phyloP scores from a whole-genome alignment of 371 early-diverging fungal genomes.

The Mucor plumbeus region DNA sequence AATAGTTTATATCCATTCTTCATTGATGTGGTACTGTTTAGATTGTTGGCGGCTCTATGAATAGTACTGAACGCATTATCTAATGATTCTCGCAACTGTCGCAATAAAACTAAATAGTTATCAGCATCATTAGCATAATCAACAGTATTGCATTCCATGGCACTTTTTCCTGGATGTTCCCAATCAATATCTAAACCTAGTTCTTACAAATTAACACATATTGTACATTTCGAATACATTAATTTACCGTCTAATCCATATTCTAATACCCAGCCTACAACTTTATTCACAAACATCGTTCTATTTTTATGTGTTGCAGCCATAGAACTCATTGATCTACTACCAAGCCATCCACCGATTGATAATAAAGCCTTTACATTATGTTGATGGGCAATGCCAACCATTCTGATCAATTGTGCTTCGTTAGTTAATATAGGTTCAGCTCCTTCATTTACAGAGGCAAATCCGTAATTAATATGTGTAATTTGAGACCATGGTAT shows the following conservation, averaged over 20 bases:
- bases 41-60: not conserved
- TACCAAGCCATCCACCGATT: slow-evolving; percentile 76
- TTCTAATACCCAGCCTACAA: slow-evolving; percentile 19
- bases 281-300: slow-evolving; percentile 11
- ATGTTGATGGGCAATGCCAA: slow-evolving; percentile 48
- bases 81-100: slow-evolving; percentile 65
- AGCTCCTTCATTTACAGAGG: slow-evolving; percentile 19
- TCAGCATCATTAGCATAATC: slow-evolving; percentile 43
- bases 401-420: slow-evolving; percentile 24
- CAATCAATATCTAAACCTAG: slow-evolving; percentile 44
- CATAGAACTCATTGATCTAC: slow-evolving; percentile 21
- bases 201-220: not conserved
- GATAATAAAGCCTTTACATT: slow-evolving; percentile 56
- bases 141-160: slow-evolving; percentile 56
- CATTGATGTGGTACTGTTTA: not conserved
- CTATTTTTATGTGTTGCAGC: slow-evolving; percentile 13
- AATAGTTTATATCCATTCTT: slow-evolving; percentile 10
- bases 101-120: slow-evolving; percentile 59
- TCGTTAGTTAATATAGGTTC: slow-evolving; percentile 16
- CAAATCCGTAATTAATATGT: slow-evolving; percentile 32
- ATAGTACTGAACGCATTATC: slow-evolving; percentile 44
- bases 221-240: not conserved
- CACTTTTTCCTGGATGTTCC: slow-evolving; percentile 59
- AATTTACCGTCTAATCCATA: slow-evolving; percentile 24
- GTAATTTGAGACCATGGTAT: slow-evolving; percentile 36